Evolutionary conservation across 2,329 filamentous ascomycete genomes (phyloP).

Genomic region (Seiridium unicorne): DNA sequence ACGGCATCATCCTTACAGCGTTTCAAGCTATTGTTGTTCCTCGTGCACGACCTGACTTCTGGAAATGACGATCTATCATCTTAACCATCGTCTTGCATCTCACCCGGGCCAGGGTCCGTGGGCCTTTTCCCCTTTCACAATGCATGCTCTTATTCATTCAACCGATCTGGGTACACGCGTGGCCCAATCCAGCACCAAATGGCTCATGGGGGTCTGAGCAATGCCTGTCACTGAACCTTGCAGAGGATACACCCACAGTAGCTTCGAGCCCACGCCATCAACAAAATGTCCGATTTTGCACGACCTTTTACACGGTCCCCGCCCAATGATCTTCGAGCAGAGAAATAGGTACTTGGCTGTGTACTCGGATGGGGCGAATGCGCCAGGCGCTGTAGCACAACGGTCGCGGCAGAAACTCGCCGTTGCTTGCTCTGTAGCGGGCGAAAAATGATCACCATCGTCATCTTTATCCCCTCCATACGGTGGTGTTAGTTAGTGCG

Average conservation of each 20-base stretch:
- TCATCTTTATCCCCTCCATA: no score
- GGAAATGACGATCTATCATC: background rate
- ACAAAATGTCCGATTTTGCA: constrained; percentile 8
- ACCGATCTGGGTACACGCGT: constrained; percentile 4
- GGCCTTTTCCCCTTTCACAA: constrained; percentile 1
- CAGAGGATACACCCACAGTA: no score
- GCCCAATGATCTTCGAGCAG: background rate
- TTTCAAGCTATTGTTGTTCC: constrained; percentile 24
- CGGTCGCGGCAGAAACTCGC: background rate
- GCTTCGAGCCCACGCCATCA: constrained; percentile 1
- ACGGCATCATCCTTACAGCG: constrained; percentile 21
- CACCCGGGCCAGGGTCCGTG: background rate
- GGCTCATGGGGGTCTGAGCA: constrained; percentile 5
- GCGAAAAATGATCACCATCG: no score
- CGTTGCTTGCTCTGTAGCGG: no score
- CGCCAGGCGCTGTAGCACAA: background rate
- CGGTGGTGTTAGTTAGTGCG: no score
- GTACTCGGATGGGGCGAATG: no score
- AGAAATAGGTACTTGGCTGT: background rate
- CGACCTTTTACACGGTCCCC: background rate
- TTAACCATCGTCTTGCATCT: background rate
- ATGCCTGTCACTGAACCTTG: constrained; percentile 9
- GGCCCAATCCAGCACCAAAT: constrained; percentile 6
- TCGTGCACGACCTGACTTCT: background rate
- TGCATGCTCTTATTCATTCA: constrained; percentile 2